Conservation (phyloP, 345 rosid genomes). For the Iberis pinnata region DNA sequence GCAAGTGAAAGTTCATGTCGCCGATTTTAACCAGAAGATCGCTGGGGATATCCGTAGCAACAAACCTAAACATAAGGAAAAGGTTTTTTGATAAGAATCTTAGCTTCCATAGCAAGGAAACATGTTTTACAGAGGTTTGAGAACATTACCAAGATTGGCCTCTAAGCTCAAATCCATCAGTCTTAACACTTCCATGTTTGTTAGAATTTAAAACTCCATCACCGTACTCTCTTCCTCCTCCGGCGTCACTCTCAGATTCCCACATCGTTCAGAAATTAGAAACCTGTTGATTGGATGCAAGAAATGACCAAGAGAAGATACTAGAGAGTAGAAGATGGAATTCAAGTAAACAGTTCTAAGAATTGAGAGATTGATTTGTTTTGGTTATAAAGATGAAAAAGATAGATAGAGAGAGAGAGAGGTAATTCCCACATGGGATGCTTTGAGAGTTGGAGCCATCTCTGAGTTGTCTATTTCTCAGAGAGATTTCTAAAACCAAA, state of each 20-base stretch:
- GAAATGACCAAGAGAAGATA: slow-evolving; percentile 8
- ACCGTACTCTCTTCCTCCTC: slow-evolving; percentile 55
- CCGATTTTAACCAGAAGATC: slow-evolving; percentile 73
- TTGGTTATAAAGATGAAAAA: slow-evolving; percentile 21
- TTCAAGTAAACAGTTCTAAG: slow-evolving; percentile 10
- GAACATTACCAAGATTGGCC: slow-evolving; percentile 72
- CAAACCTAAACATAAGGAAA: slow-evolving; percentile 47
- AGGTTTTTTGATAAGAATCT: neutral
- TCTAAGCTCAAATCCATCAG: slow-evolving; percentile 80
- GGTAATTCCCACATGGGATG: slow-evolving; percentile 36
- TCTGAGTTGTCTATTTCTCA: slow-evolving; percentile 34
- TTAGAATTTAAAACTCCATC: slow-evolving; percentile 60
- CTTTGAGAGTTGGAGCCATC: slow-evolving; percentile 28
- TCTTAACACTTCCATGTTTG: slow-evolving; percentile 62
- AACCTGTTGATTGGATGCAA: too few relatives aligned
- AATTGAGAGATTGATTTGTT: slow-evolving; percentile 16
- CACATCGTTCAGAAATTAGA: slow-evolving; percentile 49
- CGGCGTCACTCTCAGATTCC: slow-evolving; percentile 76
- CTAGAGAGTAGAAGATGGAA: slow-evolving; percentile 15
- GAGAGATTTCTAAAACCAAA: slow-evolving; percentile 22
- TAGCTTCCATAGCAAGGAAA: slow-evolving; percentile 20
- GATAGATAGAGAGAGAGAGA: slow-evolving; percentile 14
- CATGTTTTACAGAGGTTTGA: neutral
- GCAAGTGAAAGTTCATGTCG: slow-evolving; percentile 70
- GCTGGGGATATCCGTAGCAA: slow-evolving; percentile 86